Evolutionary conservation across 2,329 filamentous ascomycete genomes (phyloP), one percentile per base, ranked within the genome.

Genomic region (Myriangium duriaei): DNA sequence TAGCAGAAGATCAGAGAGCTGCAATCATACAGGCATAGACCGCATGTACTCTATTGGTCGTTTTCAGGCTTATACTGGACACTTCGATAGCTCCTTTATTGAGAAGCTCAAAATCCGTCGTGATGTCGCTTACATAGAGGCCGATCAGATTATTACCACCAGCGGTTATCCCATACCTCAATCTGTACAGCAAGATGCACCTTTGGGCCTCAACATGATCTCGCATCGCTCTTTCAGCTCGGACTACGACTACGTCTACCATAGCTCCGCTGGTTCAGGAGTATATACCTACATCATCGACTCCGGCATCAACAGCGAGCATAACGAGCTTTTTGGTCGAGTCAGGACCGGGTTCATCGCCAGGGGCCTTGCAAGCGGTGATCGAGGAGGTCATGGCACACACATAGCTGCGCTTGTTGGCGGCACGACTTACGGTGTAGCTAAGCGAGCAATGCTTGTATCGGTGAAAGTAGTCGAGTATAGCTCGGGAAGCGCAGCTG

Each of bases 331-430:
- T 28, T 53, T 46, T 21, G 56, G 54, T 6, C 53, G 59, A 39
- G 60, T 56, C 7, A 47, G 30, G 5, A 53, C 43, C 40, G 58
- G 57, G 19, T 51, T 46, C 4, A 61, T 58, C 42, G 41, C 41
- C 5, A 37, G 42, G 5, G 37, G 35, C 14, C 39, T 56, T 49
- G 34, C 40, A 10, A 51, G 56, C 40, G 55, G 51, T 15, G 61
- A 64, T 41, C 62, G 69, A 46, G 72, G 76, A 48, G 75, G 75
- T 9, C 76, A 79, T 55, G 76, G 76, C 29, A 74, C 65, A 39
- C 76, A 79, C 59, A 72, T 76, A 16, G 67, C 73, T 7, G 76
- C 72, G 14, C 79, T 73, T 11, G 69, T 77, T 30, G 76, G 63
- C 14, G 72, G 73, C 21, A 62, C 59, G 37, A 76, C 69, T 2